Evolutionary conservation across 208 protist genomes (phyloP), one percentile per base, ranked within the genome.

Genomic region (Crithidia sp.): DNA sequence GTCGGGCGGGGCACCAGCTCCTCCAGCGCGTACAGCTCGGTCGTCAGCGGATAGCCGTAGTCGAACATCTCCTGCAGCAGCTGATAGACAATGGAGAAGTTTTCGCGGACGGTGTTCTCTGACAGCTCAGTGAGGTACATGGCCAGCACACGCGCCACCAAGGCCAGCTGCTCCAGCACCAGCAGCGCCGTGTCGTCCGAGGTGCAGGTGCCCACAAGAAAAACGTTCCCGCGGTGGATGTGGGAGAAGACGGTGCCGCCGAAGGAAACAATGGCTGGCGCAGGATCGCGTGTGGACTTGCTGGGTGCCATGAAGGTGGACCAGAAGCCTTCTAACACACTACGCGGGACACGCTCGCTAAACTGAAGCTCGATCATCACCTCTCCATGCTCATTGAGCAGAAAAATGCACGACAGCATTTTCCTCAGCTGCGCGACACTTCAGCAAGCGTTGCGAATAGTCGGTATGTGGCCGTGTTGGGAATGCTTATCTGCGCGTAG

Each of bases 21-120:
- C 77, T 97, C 89, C 28, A 98, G 64, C 12, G 85, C 67, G 57
- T 84, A 86, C 56, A 88, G 81, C 65, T 98, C 90, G 13, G 92
- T 97, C 36, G 88, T 96, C 16, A 98, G 77, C 12, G 96, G 96
- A 71, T 97, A 97, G 10, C 96, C 96, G 72, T 94, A 89, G 77
- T 98, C 93, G 56, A 97, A 80, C 39, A 98, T 83, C 81, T 98
- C 94, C 70, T 97, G 91, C 45, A 98, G 76, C 2, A 98, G 72
- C 78, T 98, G 93, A 76, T 95, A 98, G 12, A 96, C 86, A 40
- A 87, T 80, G 5, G 95, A 94, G 67, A 98, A 98, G 71, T 97
- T 95, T 52, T 98, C 91, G 5, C 93, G 79, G 36, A 98, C 57
- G 2, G 83, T 91, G 60, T 83, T 82, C 73, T 97, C 92, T 2